Evolutionary conservation across 192 early-diverging fungal species (phyloP), one percentile per base, ranked within the genome.

Genomic region (Coemansia sp.): DNA sequence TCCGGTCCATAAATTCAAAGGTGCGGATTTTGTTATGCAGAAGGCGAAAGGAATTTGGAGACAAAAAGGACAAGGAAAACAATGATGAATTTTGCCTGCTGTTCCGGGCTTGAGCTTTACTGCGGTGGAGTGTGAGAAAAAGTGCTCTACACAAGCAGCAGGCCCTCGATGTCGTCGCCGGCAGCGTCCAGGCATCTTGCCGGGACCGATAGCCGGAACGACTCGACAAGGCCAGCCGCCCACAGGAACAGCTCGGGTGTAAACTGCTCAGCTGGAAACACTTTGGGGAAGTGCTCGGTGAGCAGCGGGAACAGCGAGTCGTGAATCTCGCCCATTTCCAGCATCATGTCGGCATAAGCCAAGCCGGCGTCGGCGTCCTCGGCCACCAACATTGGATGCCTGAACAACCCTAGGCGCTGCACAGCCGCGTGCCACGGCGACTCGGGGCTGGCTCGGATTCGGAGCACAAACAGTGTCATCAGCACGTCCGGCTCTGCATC

Each of bases 231-330:
- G 14, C 64, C 71, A 20, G 62, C 62, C 0, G 73, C 73, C 73
- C 73, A 76, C 52, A 76, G n/a, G 34, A 76, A 76, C 31, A 51
- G 25, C 27, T 70, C 67, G 9, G 47, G 25, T 0, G 73, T 49
- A 26, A 70, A 76, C 11, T 32, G 14, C 10, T 46, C 54, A 1
- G 39, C 26, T 2, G 58, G 55, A 9, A 76, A 70, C 35, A 70
- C 55, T 8, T 61, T 47, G 3, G 58, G 62, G 30, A 69, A 76
- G 40, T 60, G 53, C 23, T 69, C 58, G 19, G 51, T 58, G 14
- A 76, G 73, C 41, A 66, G 30, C 30, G 73, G 73, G 25, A 76
- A 76, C 35, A 76, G 58, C 19, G 59, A 31, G 20, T 48, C 62
- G 36, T 76, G 52, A 5, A 73, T 47, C 41, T 75, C 62, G 48